Base-by-base conservation (phyloP, 2,329 filamentous ascomycete species). In the Ophiostoma sp. region DNA sequence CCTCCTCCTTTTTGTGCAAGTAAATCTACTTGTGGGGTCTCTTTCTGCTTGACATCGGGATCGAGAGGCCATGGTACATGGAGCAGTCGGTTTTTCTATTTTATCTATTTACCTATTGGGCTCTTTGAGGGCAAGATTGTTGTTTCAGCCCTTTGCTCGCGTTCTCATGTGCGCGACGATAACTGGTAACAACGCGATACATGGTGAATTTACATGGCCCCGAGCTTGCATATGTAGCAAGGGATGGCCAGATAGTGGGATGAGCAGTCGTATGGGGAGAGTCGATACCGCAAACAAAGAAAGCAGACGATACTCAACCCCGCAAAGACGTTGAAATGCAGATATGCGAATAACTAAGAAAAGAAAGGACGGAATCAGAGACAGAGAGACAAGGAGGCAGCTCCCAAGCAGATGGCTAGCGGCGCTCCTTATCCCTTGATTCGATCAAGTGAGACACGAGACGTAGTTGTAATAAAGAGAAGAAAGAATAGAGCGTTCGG, bases 61-160 rank as follows among this genome's bases (percentile, higher is more conserved):
- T 60, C 55, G 55, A 60, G 55, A 60, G 55, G 9, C 49, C 45
- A 47, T 47, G n/a, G 4, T 14, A 27, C 27, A 27, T 27, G 27
- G 27, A 27, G 27, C 27, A 27, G 47, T n/a, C 4, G 47, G 47
- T 49, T 49, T 49, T 14, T n/a, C 49, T n/a, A 60, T 18, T 60
- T 60, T 60, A 38, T 60, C 55, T 18, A 60, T 60, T 60, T 60
- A 5, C 9, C 27, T 14, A 27, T 38, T 7, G 27, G 14, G n/a
- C n/a, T 9, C 55, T 60, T 60, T 60, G 27, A 60, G 55, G 55
- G 55, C 55, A 36, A 6, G 55, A 40, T 16, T 60, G 49, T 2
- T 60, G 55, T 60, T 60, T 60, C 55, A 60, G 55, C 55, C 55
- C 55, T 60, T 55, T 55, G n/a, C 49, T 55, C 49, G 49, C 55